phyloP scores from a whole-genome alignment of 83 land plant genomes.

The Picea engelmannii region DNA sequence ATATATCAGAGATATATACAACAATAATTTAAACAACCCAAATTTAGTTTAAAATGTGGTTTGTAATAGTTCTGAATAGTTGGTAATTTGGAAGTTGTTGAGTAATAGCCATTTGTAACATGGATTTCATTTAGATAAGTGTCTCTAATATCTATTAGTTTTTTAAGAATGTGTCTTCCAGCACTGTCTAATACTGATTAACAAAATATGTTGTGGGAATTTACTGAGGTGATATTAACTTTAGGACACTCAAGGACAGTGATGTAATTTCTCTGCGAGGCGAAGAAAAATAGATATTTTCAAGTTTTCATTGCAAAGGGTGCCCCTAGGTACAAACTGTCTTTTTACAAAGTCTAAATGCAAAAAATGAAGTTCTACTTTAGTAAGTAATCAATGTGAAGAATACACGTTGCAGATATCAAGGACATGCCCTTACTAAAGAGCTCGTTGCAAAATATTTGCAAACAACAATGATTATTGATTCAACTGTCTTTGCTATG shows the following conservation, averaged over 20 bases:
- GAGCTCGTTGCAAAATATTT: no score
- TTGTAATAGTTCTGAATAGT: no score
- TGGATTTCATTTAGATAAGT: background rate
- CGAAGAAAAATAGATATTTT: conserved; percentile 92
- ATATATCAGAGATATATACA: no score
- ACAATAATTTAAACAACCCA: no score
- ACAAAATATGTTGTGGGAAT: conserved; percentile 4
- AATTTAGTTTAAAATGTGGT: no score
- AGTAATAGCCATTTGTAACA: no score
- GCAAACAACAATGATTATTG: no score
- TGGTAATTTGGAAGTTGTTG: no score
- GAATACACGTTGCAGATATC: no score
- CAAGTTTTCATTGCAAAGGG: conserved; percentile 98
- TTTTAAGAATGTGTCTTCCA: background rate
- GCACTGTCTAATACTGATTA: background rate
- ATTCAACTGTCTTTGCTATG: conserved; percentile 80
- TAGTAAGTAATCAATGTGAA: no score
- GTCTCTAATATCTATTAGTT: background rate
- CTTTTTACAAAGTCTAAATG: background rate
- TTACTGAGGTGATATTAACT: conserved; percentile 98
- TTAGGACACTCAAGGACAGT: conserved; percentile 90
- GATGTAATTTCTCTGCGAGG: conserved; percentile 85
- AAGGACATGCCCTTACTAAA: no score
- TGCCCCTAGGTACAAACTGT: conserved; percentile 80
- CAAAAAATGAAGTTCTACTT: no score